Base-by-base conservation (phyloP, 2,329 filamentous ascomycete genomes). In the Calonectria leucothoes region DNA sequence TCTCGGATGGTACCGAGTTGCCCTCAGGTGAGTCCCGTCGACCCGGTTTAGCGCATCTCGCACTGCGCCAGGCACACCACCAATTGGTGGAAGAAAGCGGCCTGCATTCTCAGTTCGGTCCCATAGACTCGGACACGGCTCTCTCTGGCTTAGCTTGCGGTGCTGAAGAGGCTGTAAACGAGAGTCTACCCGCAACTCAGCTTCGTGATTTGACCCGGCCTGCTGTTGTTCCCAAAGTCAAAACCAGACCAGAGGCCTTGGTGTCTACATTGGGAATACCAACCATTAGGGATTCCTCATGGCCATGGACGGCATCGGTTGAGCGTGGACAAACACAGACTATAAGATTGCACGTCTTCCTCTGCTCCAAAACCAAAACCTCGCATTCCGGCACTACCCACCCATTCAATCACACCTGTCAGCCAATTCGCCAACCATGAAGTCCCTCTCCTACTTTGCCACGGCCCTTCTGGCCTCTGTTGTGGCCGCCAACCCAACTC, bases 391-490 rank as follows among this genome's bases (percentile, higher is more conserved):
- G 15, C 23, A 39, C 55, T 20, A 1, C 11, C 25, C 55, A 61
- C 55, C 14, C 25, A 23, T 15, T 20, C 37, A 23, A 27, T 17
- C 33, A 25, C 12, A 37, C 27, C 27, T 17, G 25, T 7, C 15
- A 2, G 6, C 23, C 12, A 61, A 27, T 2, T 27, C 37, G 11
- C 33, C 15, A 35, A 39, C 14, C 33, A 80, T 80, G 78, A 80
- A 80, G 74, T 74, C 78, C 25, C 57, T 68, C 55, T 66, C 76
- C 7, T 65, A 68, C 42, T 20, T 82, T 63, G 57, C 79, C 33
- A 79, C 82, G 63, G 78, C 81, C 65, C 67, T 83, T 49, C 75
- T 85, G 70, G 81, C 81, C 76, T 79, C 79, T 59, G 67, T 75
- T 31, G 82, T 77, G 29, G 72, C 78, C 33, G 81, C 82, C 23